Evolutionary conservation across 1,139 yeast genomes (phyloP).

Genomic region (Spencermartinsiella ligniputridi): DNA sequence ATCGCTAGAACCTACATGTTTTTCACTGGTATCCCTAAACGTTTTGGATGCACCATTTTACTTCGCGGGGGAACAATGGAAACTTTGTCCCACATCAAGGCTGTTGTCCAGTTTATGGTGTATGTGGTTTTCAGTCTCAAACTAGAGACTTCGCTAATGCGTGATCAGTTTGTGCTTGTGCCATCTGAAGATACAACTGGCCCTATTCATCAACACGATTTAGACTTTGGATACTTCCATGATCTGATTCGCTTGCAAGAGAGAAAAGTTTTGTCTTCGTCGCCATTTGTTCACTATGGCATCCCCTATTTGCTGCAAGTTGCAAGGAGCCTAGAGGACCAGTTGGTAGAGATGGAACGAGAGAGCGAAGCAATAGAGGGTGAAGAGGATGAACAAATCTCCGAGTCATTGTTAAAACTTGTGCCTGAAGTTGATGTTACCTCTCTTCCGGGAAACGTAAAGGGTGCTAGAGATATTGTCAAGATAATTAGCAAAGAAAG

Average conservation of each 20-base stretch:
- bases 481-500: conserved; percentile 14
- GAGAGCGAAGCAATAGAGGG: conserved; percentile 19
- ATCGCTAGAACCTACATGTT: conserved; percentile 67
- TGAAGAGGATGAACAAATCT: neutral
- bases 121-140: conserved; percentile 72
- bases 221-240: conserved; percentile 31
- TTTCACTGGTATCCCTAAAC: conserved; percentile 70
- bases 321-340: conserved; percentile 52
- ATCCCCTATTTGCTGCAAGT: conserved; percentile 58
- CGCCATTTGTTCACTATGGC: conserved; percentile 70
- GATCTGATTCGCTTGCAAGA: conserved; percentile 51
- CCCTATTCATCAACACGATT: conserved; percentile 1
- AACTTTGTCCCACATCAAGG: conserved; percentile 61
- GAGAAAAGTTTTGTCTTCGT: conserved; percentile 55
- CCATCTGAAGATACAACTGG: conserved; percentile 27
- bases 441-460: neutral
- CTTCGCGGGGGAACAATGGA: conserved; percentile 69
- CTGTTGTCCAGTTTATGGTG: conserved; percentile 74
- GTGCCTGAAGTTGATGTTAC: neutral
- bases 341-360: conserved; percentile 36
- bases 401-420: neutral
- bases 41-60: conserved; percentile 76
- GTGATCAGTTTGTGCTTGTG: conserved; percentile 63
- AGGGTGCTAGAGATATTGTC: conserved; percentile 6
- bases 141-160: conserved; percentile 74